Evolutionary conservation across 176 grass and related monocot genomes (phyloP), one percentile per base, ranked within the genome.

Genomic region (Canna indica): DNA sequence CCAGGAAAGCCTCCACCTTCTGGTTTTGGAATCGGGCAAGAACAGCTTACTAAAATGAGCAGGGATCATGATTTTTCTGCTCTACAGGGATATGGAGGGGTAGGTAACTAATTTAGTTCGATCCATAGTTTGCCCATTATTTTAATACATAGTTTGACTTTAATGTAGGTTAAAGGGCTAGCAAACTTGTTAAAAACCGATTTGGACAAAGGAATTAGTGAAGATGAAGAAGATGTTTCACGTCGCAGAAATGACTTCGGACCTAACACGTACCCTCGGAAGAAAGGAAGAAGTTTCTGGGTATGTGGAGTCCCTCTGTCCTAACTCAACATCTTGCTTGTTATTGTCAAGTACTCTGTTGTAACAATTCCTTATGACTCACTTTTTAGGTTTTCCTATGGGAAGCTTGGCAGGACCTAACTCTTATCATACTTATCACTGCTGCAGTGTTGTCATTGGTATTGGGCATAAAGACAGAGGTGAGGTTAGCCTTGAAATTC

Each of bases 391-490:
- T 90, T 74, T 97, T 97, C 1, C 65, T 97, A 42, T 97, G 88
- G 93, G 93, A 97, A 79, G 86, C 93, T 35, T 97, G 81, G 58
- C 87, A 97, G 83, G 94, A 97, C 50, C 42, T 92, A 76, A 97
- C 94, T 24, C 82, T 97, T 47, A 72, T 97, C 78, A 92, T 97
- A 69, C 87, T 97, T 36, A 97, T 97, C 83, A 75, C 90, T 5
- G 94, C 94, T 56, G 94, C 94, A 67, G 88, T 79, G 36, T 35
- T 92, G 70, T 97, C 94, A 45, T 85, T 97, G 11, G 80, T 83
- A 65, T 92, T 97, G 79, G 94, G 94, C 84, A 97, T 97, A 76
- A 80, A 61, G 57, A 97, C 94, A 17, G 89, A 97, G 94, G 94
- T 97, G 70, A 75, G 72, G 12, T 67, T 71, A 17, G 44, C 64